Evolutionary conservation across 257 asterid genomes (phyloP).

Genomic region (Scutellaria galericulata): DNA sequence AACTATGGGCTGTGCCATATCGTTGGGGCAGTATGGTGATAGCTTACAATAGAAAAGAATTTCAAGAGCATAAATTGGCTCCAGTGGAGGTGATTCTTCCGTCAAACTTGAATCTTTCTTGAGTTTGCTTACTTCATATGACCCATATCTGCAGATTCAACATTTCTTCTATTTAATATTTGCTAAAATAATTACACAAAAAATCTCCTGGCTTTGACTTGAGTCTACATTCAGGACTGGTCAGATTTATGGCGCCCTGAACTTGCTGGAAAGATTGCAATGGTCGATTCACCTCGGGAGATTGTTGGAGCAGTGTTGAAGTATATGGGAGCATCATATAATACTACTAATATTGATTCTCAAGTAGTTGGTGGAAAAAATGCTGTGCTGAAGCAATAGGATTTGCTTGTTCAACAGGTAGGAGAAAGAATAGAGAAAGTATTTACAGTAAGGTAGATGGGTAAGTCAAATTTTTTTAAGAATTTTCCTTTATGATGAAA

Average conservation of each 20-base stretch:
- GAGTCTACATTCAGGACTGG: slow-evolving; percentile 77
- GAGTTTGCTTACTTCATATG: slow-evolving; percentile 19
- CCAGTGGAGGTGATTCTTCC: slow-evolving; percentile 67
- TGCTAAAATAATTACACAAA: not conserved
- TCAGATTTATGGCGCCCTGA: slow-evolving; percentile 96
- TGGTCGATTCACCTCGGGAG: slow-evolving; percentile 94
- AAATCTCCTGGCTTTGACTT: slow-evolving; percentile 21
- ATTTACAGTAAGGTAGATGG: not conserved
- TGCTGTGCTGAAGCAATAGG: slow-evolving; percentile 73
- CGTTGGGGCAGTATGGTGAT: slow-evolving; percentile 98
- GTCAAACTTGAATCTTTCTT: slow-evolving; percentile 17
- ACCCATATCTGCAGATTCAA: slow-evolving; percentile 24
- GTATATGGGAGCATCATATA: slow-evolving; percentile 90
- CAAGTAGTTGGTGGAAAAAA: slow-evolving; percentile 79
- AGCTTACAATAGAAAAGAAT: slow-evolving; percentile 80
- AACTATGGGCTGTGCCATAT: slow-evolving; percentile 88
- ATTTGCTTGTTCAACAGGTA: slow-evolving; percentile 77
- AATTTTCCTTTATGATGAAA: slow-evolving; percentile 10
- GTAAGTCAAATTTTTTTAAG: not conserved
- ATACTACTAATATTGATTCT: slow-evolving; percentile 66
- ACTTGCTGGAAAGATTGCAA: slow-evolving; percentile 86
- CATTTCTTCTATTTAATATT: slow-evolving; percentile 11
- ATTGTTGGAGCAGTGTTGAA: slow-evolving; percentile 86
- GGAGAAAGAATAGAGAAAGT: slow-evolving; percentile 7
- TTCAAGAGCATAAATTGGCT: slow-evolving; percentile 66